Evolutionary conservation across 1,284 basidiomycete genomes (phyloP), one percentile per base, ranked within the genome.

Genomic region (Earliella scabrosa): DNA sequence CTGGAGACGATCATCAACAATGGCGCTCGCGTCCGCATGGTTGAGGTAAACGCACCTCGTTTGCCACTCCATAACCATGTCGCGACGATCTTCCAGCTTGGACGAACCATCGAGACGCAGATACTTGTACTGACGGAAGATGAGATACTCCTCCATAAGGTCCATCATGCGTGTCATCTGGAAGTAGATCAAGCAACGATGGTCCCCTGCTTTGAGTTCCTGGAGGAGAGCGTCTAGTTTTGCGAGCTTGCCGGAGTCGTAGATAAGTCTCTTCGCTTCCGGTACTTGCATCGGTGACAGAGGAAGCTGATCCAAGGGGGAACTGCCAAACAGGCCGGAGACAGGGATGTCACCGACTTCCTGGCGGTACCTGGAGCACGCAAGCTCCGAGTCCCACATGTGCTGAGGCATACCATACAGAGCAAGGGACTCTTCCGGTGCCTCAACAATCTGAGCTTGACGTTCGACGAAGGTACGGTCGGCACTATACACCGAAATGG

Each of bases 101-200:
- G 95, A 97, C 1, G 91, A 92, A 45, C 97, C 97, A 74, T 99
- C 97, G 43, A 99, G 78, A 36, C 97, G 87, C 27, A 99, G 77
- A 71, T 99, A 99, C 76, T 98, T 98, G 83, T 97, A 97, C 74
- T 98, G 97, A 7, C 97, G 87, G 77, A 93, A 98, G 64, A 98
- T 95, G 53, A 99, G 81, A 73, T 98, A 99, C 72, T 99, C 97
- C 73, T 99, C 97, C 87, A 99, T 97, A 57, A 99, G 80, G 71
- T 99, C 97, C 87, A 99, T 98, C 97, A 99, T 99, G 62, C 90
- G 86, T 23, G 97, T 99, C 97, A 99, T 99, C 75, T 99, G 97
- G 88, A 98, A 99, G 78, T 99, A 99, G 49, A 99, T 84, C 64
- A 99, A 77, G 21, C 98, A 95, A 45, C 96, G 88, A 75, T 99